Base-by-base conservation (phyloP, 108 stramenopile species). In the Cyclotella distinguenda region DNA sequence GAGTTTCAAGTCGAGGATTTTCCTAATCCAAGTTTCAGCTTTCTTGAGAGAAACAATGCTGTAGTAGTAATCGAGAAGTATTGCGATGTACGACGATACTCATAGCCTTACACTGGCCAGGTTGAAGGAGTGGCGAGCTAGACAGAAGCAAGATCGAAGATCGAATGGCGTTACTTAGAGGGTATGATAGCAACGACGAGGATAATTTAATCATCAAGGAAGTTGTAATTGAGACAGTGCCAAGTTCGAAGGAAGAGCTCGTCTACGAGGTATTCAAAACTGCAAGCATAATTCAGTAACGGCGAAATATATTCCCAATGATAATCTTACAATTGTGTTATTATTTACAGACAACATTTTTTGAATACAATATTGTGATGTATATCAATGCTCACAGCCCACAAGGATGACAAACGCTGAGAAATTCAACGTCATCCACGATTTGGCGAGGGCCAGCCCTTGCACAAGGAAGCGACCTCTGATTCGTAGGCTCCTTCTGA, bases 121-220 rank as follows among this genome's bases (percentile, higher is more conserved):
- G 16, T 78, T 89, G 30, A 66, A 65, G 39, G 84, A 81, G 27
- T 63, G 83, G 44, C 80, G 85, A 55, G 69, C 63, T 54, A 65
- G 78, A 32, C 85, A 85, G 64, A 85, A 84, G 44, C 62, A 80
- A n/a, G 75, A 84, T 49, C 69, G 84, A 18, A 83, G n/a, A n/a
- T n/a, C n/a, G n/a, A n/a, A n/a, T 86, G 70, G 80, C 69, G 21
- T 62, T 95, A 53, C 68, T 81, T 30, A 74, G 78, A 56, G 94
- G 94, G n/a, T 92, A 93, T 71, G 94, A 95, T 66, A 81, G 79
- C 53, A 88, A 93, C 13, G 94, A 92, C 47, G 94, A 93, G 15
- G 38, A 50, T 35, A 86, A 89, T 60, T 95, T 82, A 44, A 63
- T 73, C 4, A 70, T 77, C 16, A 74, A 63, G 43, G 87, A 91